Conservation (phyloP, 2,329 filamentous ascomycete species). For the Claviceps arundinis region DNA sequence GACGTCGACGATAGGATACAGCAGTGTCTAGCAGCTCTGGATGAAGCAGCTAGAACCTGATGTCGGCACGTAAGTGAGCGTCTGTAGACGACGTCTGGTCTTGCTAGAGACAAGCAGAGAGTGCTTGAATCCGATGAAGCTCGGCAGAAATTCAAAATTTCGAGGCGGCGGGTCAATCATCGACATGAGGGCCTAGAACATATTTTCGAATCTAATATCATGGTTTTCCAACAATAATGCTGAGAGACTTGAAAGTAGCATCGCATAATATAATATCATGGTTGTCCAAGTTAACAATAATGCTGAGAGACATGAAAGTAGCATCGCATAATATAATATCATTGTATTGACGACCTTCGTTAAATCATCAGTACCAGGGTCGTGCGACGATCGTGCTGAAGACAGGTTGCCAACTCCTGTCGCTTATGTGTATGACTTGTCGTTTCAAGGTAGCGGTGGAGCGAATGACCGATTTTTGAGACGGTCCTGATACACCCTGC, state of each 20-base stretch:
- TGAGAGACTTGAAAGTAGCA: neutral
- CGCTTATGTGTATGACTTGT: neutral
- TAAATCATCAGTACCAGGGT: neutral
- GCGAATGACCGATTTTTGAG: neutral
- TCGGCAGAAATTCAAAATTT: neutral
- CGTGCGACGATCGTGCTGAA: neutral
- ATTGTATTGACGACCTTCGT: neutral
- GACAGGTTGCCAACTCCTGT: neutral
- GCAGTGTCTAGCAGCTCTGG: slow-evolving; percentile 5
- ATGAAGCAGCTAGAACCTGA: neutral
- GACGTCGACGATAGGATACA: slow-evolving; percentile 9
- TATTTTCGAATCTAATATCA: neutral
- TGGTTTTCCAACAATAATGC: neutral
- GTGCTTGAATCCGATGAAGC: neutral
- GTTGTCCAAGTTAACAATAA: neutral
- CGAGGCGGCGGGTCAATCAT: neutral
- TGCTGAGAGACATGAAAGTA: neutral
- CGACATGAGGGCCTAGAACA: neutral
- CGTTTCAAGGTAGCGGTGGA: neutral
- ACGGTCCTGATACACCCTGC: neutral
- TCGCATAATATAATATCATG: neutral
- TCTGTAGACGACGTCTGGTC: neutral
- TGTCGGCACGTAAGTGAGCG: neutral
- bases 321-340: neutral
- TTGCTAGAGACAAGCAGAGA: neutral